Evolutionary conservation across 148 eudicot species (phyloP).

Genomic region (Mesembryanthemum crystallinum): DNA sequence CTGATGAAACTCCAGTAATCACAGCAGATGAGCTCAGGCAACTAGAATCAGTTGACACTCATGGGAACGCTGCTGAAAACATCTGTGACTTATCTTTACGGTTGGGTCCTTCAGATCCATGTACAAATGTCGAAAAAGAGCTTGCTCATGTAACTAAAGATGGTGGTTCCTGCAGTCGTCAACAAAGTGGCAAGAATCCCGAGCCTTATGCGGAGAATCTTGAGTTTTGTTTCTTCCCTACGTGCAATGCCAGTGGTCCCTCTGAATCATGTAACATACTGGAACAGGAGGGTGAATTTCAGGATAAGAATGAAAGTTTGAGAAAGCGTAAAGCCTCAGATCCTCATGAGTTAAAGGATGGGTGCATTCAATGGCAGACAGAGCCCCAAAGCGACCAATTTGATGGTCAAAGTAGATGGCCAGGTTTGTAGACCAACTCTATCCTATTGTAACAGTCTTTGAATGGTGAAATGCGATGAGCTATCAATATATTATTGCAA

Average conservation of each 20-base stretch:
- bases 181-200: conserved; percentile 21
- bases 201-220: conserved; percentile 26
- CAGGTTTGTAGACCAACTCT: conserved; percentile 52
- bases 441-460: conserved; percentile 39
- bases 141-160: conserved; percentile 23
- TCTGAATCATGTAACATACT: conserved; percentile 25
- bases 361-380: conserved; percentile 36
- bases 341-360: conserved; percentile 35
- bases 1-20: conserved; percentile 22
- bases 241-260: conserved; percentile 36
- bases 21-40: conserved; percentile 21
- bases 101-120: conserved; percentile 55
- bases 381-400: conserved; percentile 39
- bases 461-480: conserved; percentile 28
- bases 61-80: conserved; percentile 30
- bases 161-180: conserved; percentile 38
- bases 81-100: conserved; percentile 79
- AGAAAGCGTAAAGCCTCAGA: conserved; percentile 62
- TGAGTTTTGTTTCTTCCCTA: conserved; percentile 58
- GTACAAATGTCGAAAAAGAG: conserved; percentile 26
- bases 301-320: conserved; percentile 28
- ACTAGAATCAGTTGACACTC: conserved; percentile 26
- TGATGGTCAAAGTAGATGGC: conserved; percentile 49
- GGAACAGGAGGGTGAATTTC: conserved; percentile 41
- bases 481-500: neutral